A percentile compares a stretch with the other conserved stretches of the same genome.
Conservation (phyloP, 2,329 filamentous ascomycete genomes). For the Pleurostoma richardsiae region DNA sequence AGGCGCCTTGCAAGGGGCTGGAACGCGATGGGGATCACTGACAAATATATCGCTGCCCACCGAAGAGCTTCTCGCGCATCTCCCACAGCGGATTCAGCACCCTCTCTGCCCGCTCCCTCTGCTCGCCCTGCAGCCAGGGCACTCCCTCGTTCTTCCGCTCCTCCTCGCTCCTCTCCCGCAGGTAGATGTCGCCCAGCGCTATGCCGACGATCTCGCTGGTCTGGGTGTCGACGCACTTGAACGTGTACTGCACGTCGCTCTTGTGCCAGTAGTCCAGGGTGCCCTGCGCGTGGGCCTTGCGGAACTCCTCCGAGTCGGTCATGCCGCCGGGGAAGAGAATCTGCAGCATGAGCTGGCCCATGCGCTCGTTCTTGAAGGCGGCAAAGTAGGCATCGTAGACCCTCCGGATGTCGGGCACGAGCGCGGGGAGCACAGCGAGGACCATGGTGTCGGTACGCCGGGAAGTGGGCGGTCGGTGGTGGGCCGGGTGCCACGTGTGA, state of each 20-base stretch:
- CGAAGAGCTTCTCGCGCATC: constrained; percentile 33
- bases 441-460: constrained; percentile 19
- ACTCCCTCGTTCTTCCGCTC: constrained; percentile 38
- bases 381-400: constrained; percentile 42
- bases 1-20: not conserved
- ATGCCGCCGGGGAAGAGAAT: constrained; percentile 32
- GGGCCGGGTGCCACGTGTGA: too few species aligned
- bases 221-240: constrained; percentile 39
- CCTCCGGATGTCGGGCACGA: constrained; percentile 37
- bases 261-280: constrained; percentile 33
- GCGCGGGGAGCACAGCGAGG: constrained; percentile 35
- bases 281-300: constrained; percentile 33
- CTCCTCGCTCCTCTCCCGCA: constrained; percentile 28
- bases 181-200: constrained; percentile 37
- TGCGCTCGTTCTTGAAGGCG: constrained; percentile 32
- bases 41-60: constrained; percentile 33
- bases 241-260: constrained; percentile 35
- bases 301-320: constrained; percentile 27
- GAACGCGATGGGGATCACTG: constrained; percentile 15
- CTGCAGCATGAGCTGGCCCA: constrained; percentile 32
- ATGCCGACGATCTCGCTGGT: constrained; percentile 39
- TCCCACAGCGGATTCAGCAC: constrained; percentile 35
- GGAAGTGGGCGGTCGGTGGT: too few species aligned
- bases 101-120: constrained; percentile 35
- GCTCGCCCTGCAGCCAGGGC: constrained; percentile 37